These are phyloP conservation scores for Penicillium sp. DNA, from an alignment of 2,329 filamentous ascomycete species.

Conservation along the genomic window DNA sequence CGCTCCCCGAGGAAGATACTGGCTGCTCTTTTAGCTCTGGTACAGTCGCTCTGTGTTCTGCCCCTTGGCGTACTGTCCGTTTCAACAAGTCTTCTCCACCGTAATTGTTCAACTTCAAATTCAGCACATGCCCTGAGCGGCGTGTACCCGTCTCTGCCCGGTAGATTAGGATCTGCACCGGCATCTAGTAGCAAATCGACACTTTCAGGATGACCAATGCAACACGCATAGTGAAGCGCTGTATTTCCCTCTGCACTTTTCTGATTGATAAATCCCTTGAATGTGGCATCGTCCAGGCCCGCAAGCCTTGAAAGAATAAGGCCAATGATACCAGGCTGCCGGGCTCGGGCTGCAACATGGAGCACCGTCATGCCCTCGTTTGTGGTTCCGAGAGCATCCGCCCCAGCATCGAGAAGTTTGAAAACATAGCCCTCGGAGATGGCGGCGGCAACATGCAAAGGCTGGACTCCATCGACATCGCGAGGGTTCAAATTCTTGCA, in stretches of 20 bases:
- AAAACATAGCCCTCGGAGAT: conserved; percentile 11
- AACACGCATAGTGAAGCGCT: conserved; percentile 19
- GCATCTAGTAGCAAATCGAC: conserved; percentile 8
- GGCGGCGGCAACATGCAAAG: conserved; percentile 16
- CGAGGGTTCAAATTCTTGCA: neutral
- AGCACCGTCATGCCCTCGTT: conserved; percentile 14
- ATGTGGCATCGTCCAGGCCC: neutral
- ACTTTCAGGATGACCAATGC: conserved; percentile 13
- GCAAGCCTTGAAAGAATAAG: conserved; percentile 5
- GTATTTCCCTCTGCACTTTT: conserved; percentile 9
- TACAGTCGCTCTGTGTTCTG: neutral
- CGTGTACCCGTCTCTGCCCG: neutral
- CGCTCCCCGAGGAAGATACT: neutral
- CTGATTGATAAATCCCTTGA: conserved; percentile 8
- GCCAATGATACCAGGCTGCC: conserved; percentile 9
- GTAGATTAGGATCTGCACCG: conserved; percentile 7
- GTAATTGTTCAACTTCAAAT: conserved; percentile 7
- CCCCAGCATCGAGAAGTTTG: conserved; percentile 15
- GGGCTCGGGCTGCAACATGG: conserved; percentile 17
- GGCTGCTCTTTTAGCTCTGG: neutral
- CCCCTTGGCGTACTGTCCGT: neutral
- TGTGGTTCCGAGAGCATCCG: conserved; percentile 7
- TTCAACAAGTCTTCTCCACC: neutral
- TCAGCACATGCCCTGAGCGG: conserved; percentile 2
- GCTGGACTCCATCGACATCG: conserved; percentile 9